Conservation (phyloP, 495 filamentous ascomycete genomes). For the Neurospora sp. region DNA sequence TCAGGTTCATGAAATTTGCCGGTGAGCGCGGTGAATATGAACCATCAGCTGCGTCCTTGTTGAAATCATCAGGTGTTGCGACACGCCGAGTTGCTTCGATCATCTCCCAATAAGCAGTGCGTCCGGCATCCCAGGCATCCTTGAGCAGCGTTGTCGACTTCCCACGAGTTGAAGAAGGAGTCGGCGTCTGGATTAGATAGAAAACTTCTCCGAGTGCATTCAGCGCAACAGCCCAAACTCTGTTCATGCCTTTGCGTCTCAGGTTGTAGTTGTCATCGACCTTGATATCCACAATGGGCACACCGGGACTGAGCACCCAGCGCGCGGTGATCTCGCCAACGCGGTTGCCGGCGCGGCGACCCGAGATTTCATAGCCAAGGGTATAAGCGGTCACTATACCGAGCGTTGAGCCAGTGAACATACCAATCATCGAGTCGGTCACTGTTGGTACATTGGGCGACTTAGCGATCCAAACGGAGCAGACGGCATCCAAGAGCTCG, state of each 20-base stretch:
- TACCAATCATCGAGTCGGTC: slow-evolving; percentile 69
- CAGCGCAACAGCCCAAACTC: slow-evolving; percentile 77
- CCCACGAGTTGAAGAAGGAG: slow-evolving; percentile 23
- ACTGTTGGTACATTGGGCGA: slow-evolving; percentile 55
- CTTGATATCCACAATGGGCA: slow-evolving; percentile 78
- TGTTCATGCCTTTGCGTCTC: slow-evolving; percentile 54
- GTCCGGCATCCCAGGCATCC: slow-evolving; percentile 68
- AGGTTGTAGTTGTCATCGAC: slow-evolving; percentile 73
- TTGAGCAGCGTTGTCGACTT: slow-evolving; percentile 46
- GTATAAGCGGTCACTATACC: slow-evolving; percentile 82
- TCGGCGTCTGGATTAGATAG: slow-evolving; percentile 63
- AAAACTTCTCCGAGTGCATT: slow-evolving; percentile 91
- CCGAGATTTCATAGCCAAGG: slow-evolving; percentile 57
- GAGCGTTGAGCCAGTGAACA: slow-evolving; percentile 74
- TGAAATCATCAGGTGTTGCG: slow-evolving; percentile 56
- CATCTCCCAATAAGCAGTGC: slow-evolving; percentile 69
- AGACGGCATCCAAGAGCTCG: slow-evolving; percentile 50
- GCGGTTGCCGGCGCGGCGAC: slow-evolving; percentile 49
- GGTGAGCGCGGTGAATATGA: slow-evolving; percentile 39
- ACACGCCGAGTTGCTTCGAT: slow-evolving; percentile 64
- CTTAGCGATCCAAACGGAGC: slow-evolving; percentile 88
- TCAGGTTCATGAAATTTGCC: slow-evolving; percentile 54
- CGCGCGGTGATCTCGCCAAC: slow-evolving; percentile 66
- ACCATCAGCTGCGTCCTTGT: slow-evolving; percentile 38
- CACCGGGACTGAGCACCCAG: slow-evolving; percentile 85